phyloP scores from a whole-genome alignment of 148 eudicot species.

The Fagopyrum tataricum region DNA sequence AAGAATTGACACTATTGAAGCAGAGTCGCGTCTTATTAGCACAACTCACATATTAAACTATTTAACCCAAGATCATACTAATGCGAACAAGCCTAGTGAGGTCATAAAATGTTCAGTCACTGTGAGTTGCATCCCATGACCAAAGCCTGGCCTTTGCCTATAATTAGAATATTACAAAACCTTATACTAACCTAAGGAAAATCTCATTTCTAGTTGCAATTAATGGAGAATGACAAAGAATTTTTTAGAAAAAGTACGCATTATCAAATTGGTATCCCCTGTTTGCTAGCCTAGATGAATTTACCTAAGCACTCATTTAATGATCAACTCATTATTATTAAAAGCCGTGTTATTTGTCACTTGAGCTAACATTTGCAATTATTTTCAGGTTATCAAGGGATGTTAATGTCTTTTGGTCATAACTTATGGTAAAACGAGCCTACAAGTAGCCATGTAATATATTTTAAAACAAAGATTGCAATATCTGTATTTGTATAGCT shows the following conservation, averaged over 20 bases:
- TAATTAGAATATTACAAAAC: not conserved
- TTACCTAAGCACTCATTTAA: not conserved
- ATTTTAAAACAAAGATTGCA: too few species aligned
- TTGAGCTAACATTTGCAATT: not conserved
- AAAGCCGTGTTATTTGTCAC: not conserved
- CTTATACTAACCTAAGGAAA: not conserved
- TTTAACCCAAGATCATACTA: conserved; percentile 79
- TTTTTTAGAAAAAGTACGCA: not conserved
- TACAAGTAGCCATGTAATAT: not conserved
- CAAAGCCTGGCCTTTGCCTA: not conserved
- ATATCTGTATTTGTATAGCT: too few species aligned
- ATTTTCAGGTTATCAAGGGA: not conserved
- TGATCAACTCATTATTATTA: not conserved
- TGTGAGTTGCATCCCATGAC: too few species aligned
- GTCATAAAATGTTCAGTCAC: not conserved
- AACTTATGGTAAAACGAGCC: too few species aligned
- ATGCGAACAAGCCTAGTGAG: conserved; percentile 82
- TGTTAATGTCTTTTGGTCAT: not conserved
- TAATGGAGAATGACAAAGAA: not conserved
- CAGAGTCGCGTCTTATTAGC: not conserved
- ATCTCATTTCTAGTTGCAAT: not conserved
- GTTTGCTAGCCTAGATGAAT: not conserved
- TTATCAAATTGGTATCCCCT: not conserved
- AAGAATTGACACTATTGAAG: not conserved
- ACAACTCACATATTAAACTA: not conserved